A percentile compares a stretch with the other conserved stretches of the same genome.
phyloP scores from a whole-genome alignment of 257 asterid genomes.

The Capsicum rhomboideum region DNA sequence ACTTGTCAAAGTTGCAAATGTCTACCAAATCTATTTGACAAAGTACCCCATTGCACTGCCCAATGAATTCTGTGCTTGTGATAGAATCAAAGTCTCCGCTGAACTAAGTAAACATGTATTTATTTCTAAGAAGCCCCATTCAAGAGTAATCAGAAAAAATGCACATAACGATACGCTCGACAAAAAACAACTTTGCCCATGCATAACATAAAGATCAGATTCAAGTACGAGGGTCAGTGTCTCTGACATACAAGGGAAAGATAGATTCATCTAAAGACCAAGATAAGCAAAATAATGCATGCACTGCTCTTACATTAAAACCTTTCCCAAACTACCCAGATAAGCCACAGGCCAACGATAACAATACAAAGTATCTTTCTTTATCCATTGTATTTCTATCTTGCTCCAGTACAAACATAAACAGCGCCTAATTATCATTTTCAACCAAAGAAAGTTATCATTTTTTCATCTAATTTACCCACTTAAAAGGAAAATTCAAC shows the following conservation, averaged over 20 bases:
- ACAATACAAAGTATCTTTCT: background rate
- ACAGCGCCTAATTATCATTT: background rate
- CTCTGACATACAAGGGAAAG: too few relatives aligned
- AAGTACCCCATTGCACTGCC: background rate
- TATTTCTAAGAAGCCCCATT: background rate
- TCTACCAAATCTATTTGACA: background rate
- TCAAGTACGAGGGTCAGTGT: too few relatives aligned
- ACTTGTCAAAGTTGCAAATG: background rate
- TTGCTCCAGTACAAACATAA: background rate
- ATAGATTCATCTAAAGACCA: background rate
- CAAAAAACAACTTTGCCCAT: background rate
- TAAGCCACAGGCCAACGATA: background rate
- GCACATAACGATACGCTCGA: background rate
- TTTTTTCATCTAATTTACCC: background rate
- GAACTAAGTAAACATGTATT: background rate
- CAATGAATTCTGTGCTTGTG: background rate
- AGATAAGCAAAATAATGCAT: background rate
- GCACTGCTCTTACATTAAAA: background rate
- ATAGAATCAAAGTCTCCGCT: background rate
- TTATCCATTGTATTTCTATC: background rate
- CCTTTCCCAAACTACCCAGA: background rate
- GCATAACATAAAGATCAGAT: background rate
- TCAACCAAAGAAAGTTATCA: background rate
- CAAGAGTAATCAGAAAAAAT: background rate
- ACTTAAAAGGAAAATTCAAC: background rate